Evolutionary conservation across 2,329 filamentous ascomycete genomes (phyloP).

Genomic region (Stachybotrys chartarum): DNA sequence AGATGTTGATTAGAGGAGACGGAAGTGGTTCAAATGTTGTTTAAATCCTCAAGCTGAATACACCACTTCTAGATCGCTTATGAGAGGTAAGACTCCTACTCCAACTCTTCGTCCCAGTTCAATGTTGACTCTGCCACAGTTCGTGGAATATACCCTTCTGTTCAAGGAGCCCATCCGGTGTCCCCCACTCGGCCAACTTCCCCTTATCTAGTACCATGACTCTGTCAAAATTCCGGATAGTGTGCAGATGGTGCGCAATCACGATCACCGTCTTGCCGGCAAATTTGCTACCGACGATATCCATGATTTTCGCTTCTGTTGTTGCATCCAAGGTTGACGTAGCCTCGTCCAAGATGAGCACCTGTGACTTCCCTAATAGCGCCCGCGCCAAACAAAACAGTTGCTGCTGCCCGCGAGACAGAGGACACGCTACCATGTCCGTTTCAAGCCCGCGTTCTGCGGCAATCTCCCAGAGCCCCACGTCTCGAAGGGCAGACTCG

Average conservation of each 20-base stretch:
- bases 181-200: conserved; percentile 13
- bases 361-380: conserved; percentile 19
- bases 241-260: conserved; percentile 33
- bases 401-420: conserved; percentile 15
- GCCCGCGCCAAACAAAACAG: conserved; percentile 13
- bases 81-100: neutral
- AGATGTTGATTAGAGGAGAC: too few relatives aligned
- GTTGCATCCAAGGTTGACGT: conserved; percentile 27
- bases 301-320: conserved; percentile 29
- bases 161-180: neutral
- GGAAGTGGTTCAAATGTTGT: too few relatives aligned
- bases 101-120: neutral
- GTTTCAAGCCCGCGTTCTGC: conserved; percentile 9
- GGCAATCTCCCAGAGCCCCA: conserved; percentile 9
- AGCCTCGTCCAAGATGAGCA: conserved; percentile 31
- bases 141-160: neutral
- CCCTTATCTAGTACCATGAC: conserved; percentile 40
- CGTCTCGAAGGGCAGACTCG: conserved; percentile 5
- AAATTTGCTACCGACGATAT: conserved; percentile 26
- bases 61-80: too few relatives aligned
- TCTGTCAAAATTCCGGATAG: conserved; percentile 40
- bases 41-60: too few relatives aligned
- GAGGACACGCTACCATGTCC: conserved; percentile 4
- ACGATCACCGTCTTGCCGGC: conserved; percentile 41
- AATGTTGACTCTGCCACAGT: neutral